Base-by-base conservation (phyloP, 305 asterid genomes). In the Coffea humblotiana region DNA sequence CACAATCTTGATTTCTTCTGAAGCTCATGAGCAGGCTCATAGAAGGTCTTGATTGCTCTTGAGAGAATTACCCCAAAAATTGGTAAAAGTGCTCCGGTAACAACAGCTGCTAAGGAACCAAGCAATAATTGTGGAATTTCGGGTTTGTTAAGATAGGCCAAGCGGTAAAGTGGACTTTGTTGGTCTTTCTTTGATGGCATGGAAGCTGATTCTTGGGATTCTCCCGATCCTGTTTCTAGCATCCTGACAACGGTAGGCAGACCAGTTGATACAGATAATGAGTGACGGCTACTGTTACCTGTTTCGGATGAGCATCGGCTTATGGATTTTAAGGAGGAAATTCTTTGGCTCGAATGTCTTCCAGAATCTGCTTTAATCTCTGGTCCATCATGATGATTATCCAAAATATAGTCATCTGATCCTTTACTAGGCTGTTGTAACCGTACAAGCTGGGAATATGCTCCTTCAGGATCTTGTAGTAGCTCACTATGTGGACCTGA, bases 401-500 rank as follows among this genome's bases (percentile, higher is more conserved):
- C 91, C 43, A 40, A 35, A 29, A 66, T 40, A 43, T 60, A 64
- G 88, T 70, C 43, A 40, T 90, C 91, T 54, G 84, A 82, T 43
- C 85, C 87, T 65, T 79, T 90, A 43, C 74, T 90, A 37, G 92
- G 77, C 77, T 94, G 97, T 88, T 94, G 97, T 83, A 94, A 80
- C 49, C 91, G 86, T 79, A 94, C 86, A 13, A 94, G 95, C 85
- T 94, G 98, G 51, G 93, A 84, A 77, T 94, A 94, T 0, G 94
- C 98, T 47, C 98, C 98, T 70, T 92, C 91, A n/a, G 90, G 86
- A 84, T 94, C 90, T 84, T 87, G 76, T 72, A 91, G 82, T 81
- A 94, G 88, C 68, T 90, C 90, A 66, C 81, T 29, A 84, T 94
- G 98, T 13, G 95, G 86, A 78, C 98, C 98, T 88, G 85, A 83